Base-by-base conservation (phyloP, 2,329 filamentous ascomycete genomes). In the Exophiala alcalophila region DNA sequence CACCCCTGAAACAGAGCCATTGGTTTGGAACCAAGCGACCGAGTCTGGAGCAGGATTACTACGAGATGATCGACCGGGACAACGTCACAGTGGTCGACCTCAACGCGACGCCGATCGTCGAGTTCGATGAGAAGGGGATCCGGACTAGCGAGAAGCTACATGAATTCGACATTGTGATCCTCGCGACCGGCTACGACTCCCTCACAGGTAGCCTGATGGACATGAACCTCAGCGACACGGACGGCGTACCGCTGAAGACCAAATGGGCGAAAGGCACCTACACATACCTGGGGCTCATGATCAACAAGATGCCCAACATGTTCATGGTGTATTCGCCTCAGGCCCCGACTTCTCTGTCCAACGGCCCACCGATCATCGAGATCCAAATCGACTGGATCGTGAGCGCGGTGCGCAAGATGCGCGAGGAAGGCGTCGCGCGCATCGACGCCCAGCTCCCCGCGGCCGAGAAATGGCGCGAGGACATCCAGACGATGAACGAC, bases 311-410 rank as follows among this genome's bases (percentile, higher is more conserved):
- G 43, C 69, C 70, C 0, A 76, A 76, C 33, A 63, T 73, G 61
- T 77, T 76, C 35, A 41, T 57, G 8, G 62, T 65, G 2, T 80
- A 78, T 54, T 76, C 76, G 0, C 63, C 69, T 1, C 77, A 81
- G 11, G 73, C 65, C 0, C 77, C 77, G 0, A 79, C 75, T 37
- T 58, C 1, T 63, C 68, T 28, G 65, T 66, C 1, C 61, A 52
- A 10, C 53, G 77, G 76, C 0, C 78, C 78, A 0, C 68, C 72
- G 0, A 68, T 64, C 1, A 68, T 73, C 10, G 74, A 79, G 50
- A 52, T 76, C 0, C 78, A 81, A 53, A 76, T 75, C 3, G 63
- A 73, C 0, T 81, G 74, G 76, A 52, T 52, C 40, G 32, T 26
- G n/a, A 16, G 20, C 4, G 29, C 26, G 7, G 32, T 48, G 12